A percentile compares a stretch with the other conserved stretches of the same genome.
These are phyloP conservation scores for Lycium ferocissimum DNA, from an alignment of 257 asterid species.

Conservation along the genomic window DNA sequence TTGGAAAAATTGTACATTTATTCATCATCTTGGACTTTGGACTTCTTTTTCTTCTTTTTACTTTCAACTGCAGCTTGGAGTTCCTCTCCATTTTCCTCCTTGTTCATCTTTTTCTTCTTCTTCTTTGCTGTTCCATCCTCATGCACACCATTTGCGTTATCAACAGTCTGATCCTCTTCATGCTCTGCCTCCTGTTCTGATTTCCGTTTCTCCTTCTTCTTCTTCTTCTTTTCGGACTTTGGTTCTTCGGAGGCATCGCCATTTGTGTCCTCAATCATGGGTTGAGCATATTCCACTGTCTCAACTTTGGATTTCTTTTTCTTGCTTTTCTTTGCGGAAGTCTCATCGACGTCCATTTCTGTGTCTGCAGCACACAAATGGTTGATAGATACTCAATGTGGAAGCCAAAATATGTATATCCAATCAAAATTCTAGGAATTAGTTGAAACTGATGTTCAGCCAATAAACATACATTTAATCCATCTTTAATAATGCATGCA, in stretches of 20 bases:
- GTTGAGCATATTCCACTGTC: slow-evolving; percentile 37
- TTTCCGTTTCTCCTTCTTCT: slow-evolving; percentile 74
- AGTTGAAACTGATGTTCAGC: not conserved
- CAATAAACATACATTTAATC: not conserved
- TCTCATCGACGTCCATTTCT: slow-evolving; percentile 52
- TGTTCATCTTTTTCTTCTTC: slow-evolving; percentile 74
- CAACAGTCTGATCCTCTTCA: slow-evolving; percentile 36
- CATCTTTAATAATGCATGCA: not conserved
- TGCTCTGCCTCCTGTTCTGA: slow-evolving; percentile 45
- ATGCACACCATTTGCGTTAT: slow-evolving; percentile 39
- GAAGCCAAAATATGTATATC: not conserved
- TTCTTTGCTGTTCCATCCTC: slow-evolving; percentile 69
- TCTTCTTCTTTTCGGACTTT: slow-evolving; percentile 82
- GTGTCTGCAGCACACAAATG: slow-evolving; percentile 28
- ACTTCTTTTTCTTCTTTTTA: slow-evolving; percentile 67
- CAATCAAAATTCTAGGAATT: not conserved
- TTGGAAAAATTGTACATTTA: slow-evolving; percentile 24
- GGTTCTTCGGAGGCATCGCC: slow-evolving; percentile 65
- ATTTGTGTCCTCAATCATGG: slow-evolving; percentile 57
- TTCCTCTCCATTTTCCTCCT: slow-evolving; percentile 48
- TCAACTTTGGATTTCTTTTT: slow-evolving; percentile 53
- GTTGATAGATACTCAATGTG: not conserved
- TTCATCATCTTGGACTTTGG: slow-evolving; percentile 48
- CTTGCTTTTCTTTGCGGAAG: slow-evolving; percentile 53
- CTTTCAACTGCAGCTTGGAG: slow-evolving; percentile 47